Evolutionary conservation across 208 protist species (phyloP).

Genomic region (Acanthamoeba divionensis): DNA sequence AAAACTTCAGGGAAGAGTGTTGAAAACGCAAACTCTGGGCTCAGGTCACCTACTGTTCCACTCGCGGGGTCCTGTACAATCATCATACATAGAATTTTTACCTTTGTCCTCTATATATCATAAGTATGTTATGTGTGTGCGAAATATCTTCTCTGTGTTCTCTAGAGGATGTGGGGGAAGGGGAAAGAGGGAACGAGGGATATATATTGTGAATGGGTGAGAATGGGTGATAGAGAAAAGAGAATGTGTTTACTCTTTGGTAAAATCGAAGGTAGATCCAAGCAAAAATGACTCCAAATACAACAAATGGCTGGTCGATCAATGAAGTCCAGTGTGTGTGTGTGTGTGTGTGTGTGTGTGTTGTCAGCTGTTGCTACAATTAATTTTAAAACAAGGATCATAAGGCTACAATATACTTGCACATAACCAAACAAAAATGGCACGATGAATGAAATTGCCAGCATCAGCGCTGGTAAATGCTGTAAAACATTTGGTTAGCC

Average conservation of each 20-base stretch:
- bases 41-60: neutral
- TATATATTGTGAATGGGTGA: neutral
- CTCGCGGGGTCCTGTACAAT: too few relatives aligned
- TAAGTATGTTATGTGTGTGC: neutral
- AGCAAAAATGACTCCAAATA: neutral
- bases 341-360: too few relatives aligned
- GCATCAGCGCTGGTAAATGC: neutral
- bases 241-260: slow-evolving; percentile 2
- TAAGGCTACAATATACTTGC: too few relatives aligned
- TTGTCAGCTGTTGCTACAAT: too few relatives aligned
- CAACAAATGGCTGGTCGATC: neutral
- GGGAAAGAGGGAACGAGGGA: neutral
- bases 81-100: too few relatives aligned
- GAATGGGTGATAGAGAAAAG: neutral
- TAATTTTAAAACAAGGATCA: too few relatives aligned
- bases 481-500: too few relatives aligned
- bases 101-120: neutral
- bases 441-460: neutral
- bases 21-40: neutral
- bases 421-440: neutral
- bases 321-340: too few relatives aligned
- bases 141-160: neutral
- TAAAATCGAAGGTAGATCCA: slow-evolving; percentile 3
- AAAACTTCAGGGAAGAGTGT: neutral
- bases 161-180: too few relatives aligned